phyloP scores from a whole-genome alignment of 192 early-diverging fungal species.

The Chytriomyces confervae region DNA sequence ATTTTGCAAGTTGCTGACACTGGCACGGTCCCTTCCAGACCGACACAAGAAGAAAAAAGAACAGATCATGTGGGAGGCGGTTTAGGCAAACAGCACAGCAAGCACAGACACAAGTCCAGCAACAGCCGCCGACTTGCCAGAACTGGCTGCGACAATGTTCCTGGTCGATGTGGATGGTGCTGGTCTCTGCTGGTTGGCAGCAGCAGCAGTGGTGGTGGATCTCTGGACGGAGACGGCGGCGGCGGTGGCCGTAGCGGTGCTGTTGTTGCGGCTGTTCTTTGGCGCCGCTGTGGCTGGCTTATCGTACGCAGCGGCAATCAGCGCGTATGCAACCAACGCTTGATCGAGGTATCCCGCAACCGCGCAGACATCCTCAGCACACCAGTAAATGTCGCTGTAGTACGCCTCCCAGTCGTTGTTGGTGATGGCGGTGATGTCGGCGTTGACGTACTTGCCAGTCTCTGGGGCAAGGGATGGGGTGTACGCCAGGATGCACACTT shows the following conservation, averaged over 20 bases:
- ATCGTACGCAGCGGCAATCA: constrained; percentile 28
- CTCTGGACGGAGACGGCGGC: too few species aligned
- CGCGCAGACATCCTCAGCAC: constrained; percentile 7
- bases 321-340: constrained; percentile 27
- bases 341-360: constrained; percentile 1
- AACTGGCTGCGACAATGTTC: not conserved
- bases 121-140: not conserved
- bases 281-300: constrained; percentile 25
- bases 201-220: not conserved
- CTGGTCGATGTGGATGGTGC: not conserved
- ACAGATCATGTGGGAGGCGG: too few species aligned
- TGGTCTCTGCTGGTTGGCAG: not conserved
- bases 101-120: not conserved
- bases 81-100: too few species aligned
- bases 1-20: too few species aligned
- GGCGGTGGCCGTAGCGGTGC: too few species aligned
- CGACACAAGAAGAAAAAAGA: too few species aligned
- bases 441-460: constrained; percentile 30
- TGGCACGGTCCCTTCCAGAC: too few species aligned
- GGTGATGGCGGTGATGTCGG: constrained; percentile 16
- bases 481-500: constrained; percentile 3
- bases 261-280: not conserved
- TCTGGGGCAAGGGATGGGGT: constrained; percentile 30
- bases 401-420: constrained; percentile 33
- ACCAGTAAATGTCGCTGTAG: constrained; percentile 24